Evolutionary conservation across 352 stramenopile genomes (phyloP), one percentile per base, ranked within the genome.

Genomic region (Achlya hypogyna): DNA sequence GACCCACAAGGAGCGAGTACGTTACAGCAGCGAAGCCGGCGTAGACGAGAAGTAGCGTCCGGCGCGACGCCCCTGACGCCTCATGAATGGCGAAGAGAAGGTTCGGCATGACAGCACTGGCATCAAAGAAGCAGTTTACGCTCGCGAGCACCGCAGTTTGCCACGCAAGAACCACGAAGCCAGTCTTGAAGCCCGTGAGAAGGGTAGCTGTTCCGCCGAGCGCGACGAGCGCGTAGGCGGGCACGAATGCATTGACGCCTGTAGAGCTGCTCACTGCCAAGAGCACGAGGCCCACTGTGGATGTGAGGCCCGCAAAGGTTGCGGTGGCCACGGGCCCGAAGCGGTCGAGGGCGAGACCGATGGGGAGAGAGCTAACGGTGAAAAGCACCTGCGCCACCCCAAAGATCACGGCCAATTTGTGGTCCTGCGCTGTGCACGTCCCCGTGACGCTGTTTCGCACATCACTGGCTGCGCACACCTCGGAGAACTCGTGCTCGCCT

Each of bases 241-340:
- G 54, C n/a, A 69, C 12, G 35, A 69, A 69, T 16, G 53, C 58
- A 58, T 69, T 32, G n/a, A 69, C 69, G 2, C 8, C 34, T 9
- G 54, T 56, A 1, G 51, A 53, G 8, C 70, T 10, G 27, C 29
- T 53, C 14, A 62, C 22, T 9, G 63, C 63, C 12, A 69, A 35
- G 22, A 40, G 29, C 12, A 69, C 12, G 2, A 65, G 2, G 31
- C 63, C 63, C 10, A 68, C 14, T 18, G 53, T 38, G 10, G 27
- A 29, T 10, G 35, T 16, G 12, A 69, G 34, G 22, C 51, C 63
- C 14, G 9, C 60, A 20, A 47, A 43, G 12, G 27, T n/a, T n/a
- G 53, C 6, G 14, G 28, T 10, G 1, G n/a, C 8, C 32, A 14
- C 18, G 2, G 63, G 62, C 31, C 62, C 63, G 8, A 69, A 47